These are phyloP conservation scores for Mycena belliarum DNA, from an alignment of 768 basidiomycete species.

Conservation along the genomic window DNA sequence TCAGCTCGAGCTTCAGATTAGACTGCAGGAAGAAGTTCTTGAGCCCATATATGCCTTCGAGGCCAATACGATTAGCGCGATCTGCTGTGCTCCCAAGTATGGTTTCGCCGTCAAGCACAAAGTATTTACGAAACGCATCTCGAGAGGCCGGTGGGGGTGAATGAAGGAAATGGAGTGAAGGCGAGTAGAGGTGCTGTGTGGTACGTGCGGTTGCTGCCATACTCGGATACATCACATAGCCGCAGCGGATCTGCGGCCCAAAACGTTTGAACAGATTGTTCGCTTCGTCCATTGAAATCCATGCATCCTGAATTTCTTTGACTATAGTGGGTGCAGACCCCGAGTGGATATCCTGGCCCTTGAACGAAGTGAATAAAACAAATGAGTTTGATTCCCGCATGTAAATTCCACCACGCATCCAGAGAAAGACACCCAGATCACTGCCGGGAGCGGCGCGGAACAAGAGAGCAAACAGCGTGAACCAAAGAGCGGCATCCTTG, in stretches of 20 bases:
- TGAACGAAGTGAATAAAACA: conserved; percentile 3
- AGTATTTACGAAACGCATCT: not conserved
- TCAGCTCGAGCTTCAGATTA: not conserved
- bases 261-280: not conserved
- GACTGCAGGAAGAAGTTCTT: not conserved
- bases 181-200: not conserved
- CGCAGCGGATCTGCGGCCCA: not conserved
- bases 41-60: not conserved
- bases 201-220: not conserved
- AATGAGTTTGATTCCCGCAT: not conserved
- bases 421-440: conserved; percentile 2
- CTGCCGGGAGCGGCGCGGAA: conserved; percentile 1
- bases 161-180: not conserved
- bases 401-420: not conserved
- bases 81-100: not conserved
- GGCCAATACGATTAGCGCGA: not conserved
- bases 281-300: not conserved
- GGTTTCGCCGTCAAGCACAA: not conserved
- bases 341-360: not conserved
- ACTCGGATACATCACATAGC: conserved; percentile 9
- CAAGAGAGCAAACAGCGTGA: conserved; percentile 1
- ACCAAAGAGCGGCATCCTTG: not conserved
- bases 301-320: not conserved
- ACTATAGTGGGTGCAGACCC: not conserved
- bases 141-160: not conserved